Evolutionary conservation across 352 stramenopile species (phyloP).

Genomic region (Globisporangium parvum): DNA sequence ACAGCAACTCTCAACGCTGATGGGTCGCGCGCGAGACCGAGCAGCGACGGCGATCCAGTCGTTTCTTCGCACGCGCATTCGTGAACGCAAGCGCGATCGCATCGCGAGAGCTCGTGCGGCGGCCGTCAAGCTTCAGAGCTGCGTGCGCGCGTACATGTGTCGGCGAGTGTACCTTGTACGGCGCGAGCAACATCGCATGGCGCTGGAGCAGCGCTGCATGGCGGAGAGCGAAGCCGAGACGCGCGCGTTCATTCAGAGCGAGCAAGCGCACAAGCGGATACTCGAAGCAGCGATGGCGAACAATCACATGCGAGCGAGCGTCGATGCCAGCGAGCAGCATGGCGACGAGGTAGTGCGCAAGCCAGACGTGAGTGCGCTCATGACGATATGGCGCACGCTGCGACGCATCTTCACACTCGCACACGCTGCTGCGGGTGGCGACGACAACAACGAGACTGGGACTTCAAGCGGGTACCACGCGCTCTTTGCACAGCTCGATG

Average conservation of each 20-base stretch:
- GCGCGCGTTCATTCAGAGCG: conserved; percentile 8
- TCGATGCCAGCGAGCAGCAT: conserved; percentile 4
- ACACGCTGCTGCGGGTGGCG: conserved; percentile 4
- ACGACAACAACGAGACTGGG: not conserved
- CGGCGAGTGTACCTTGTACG: not conserved
- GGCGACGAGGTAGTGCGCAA: conserved; percentile 6
- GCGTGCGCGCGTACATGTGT: conserved; percentile 22
- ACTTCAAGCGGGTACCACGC: conserved; percentile 6
- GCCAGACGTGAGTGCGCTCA: conserved; percentile 31
- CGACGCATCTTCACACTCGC: conserved; percentile 39
- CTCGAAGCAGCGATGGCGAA: not conserved
- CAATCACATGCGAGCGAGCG: not conserved
- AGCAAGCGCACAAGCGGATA: conserved; percentile 10
- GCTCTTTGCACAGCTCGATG: conserved; percentile 47
- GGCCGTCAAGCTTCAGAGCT: conserved; percentile 25
- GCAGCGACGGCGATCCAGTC: conserved; percentile 23
- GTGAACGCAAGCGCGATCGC: not conserved
- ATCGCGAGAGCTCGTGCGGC: conserved; percentile 1
- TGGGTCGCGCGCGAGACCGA: conserved; percentile 15
- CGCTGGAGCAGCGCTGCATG: conserved; percentile 25
- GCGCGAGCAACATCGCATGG: conserved; percentile 14
- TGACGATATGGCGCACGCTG: conserved; percentile 43
- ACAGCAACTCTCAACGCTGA: conserved; percentile 7
- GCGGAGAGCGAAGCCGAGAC: conserved; percentile 27
- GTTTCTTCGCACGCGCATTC: conserved; percentile 13